Percentiles rank a stretch among this genome's conserved stretches.
phyloP scores from a whole-genome alignment of 331 rosid genomes.

The Acacia pycnantha region DNA sequence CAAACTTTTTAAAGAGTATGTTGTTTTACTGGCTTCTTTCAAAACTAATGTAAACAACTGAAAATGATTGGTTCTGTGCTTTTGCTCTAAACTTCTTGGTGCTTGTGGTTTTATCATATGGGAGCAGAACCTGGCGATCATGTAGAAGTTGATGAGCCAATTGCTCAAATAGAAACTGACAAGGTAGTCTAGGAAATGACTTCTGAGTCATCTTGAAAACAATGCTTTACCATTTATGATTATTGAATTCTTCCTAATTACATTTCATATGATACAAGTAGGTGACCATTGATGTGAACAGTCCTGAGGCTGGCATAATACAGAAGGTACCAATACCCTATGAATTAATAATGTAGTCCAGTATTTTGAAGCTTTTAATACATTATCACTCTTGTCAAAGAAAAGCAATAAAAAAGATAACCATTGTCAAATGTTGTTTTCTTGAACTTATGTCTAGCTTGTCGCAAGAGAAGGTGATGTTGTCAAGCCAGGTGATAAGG shows the following conservation, averaged over 20 bases:
- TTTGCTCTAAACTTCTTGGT: conserved; percentile 16
- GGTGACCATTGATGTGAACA: conserved; percentile 69
- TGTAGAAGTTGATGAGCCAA: conserved; percentile 55
- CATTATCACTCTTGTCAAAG: neutral
- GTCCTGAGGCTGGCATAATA: conserved; percentile 58
- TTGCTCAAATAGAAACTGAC: conserved; percentile 67
- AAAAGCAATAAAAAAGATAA: neutral
- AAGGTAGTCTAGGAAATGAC: conserved; percentile 36
- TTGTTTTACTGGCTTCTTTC: conserved; percentile 5
- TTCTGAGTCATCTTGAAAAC: neutral
- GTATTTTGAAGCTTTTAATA: neutral
- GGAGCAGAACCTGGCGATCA: conserved; percentile 64
- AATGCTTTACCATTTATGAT: neutral
- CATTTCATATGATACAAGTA: conserved; percentile 20
- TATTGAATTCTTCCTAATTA: neutral
- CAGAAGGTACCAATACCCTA: conserved; percentile 39
- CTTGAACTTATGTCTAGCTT: conserved; percentile 35
- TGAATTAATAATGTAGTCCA: neutral
- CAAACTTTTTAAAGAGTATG: conserved; percentile 60
- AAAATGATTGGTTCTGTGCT: neutral
- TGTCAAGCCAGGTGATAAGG: conserved; percentile 63
- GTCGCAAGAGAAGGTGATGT: conserved; percentile 62
- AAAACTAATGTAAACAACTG: neutral
- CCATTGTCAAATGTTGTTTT: neutral
- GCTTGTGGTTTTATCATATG: conserved; percentile 14